Percentiles rank a stretch among this genome's conserved stretches.
Evolutionary conservation across 2,329 filamentous ascomycete genomes (phyloP).

Genomic region (Colletotrichum sp.): DNA sequence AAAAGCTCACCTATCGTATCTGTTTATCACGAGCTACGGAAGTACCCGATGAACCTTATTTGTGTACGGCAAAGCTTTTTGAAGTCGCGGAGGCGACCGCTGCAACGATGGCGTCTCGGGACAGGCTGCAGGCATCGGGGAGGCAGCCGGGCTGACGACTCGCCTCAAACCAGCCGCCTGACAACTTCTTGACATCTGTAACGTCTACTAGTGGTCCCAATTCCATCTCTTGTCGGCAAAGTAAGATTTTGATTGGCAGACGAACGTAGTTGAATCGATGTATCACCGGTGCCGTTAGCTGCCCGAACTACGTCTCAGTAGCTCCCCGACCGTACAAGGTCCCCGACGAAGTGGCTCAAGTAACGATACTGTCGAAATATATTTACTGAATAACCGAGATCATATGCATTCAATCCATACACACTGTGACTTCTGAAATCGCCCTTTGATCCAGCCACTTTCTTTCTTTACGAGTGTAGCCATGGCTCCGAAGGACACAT

Average conservation of each 20-base stretch:
- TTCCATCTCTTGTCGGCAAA: not conserved
- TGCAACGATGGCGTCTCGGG: not conserved
- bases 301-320: not conserved
- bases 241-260: not conserved
- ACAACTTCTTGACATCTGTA: not conserved
- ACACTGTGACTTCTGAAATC: rapidly evolving
- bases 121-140: not conserved
- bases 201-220: not conserved
- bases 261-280: not conserved
- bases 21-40: not conserved
- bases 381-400: not conserved
- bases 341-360: not conserved
- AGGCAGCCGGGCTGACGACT: not conserved
- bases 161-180: not conserved
- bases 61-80: not conserved
- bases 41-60: not conserved
- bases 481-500: not conserved
- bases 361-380: not conserved
- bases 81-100: not conserved
- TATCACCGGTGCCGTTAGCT: not conserved
- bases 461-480: not conserved
- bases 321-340: not conserved
- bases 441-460: not conserved
- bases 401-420: not conserved
- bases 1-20: not conserved